phyloP scores from a whole-genome alignment of 345 rosid genomes.

The Rhodamnia rubescens region DNA sequence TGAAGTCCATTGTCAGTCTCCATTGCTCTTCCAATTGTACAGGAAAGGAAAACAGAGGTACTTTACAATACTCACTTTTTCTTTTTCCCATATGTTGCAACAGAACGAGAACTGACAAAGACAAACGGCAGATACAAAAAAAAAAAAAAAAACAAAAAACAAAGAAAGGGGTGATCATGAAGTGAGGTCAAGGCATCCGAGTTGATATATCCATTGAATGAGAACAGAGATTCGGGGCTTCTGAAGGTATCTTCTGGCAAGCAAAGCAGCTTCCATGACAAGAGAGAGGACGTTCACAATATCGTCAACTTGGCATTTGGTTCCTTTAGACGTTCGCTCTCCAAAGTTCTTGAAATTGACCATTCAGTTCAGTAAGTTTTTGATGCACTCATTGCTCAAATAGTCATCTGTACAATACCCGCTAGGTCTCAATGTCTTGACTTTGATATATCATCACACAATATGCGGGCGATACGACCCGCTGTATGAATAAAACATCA shows the following conservation, averaged over 20 bases:
- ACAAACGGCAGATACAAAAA: too few relatives aligned
- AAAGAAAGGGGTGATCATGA: neutral
- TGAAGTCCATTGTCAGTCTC: neutral
- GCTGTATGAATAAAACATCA: neutral
- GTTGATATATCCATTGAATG: neutral
- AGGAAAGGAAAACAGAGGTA: neutral
- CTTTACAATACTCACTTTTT: too few relatives aligned
- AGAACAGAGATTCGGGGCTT: slow-evolving; percentile 31
- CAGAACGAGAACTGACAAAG: too few relatives aligned
- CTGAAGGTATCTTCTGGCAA: slow-evolving; percentile 66
- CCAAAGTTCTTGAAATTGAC: slow-evolving; percentile 22
- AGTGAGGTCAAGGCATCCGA: neutral
- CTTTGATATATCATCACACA: too few relatives aligned
- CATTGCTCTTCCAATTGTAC: neutral
- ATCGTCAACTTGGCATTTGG: slow-evolving; percentile 28
- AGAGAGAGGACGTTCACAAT: slow-evolving; percentile 6
- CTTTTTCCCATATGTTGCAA: too few relatives aligned
- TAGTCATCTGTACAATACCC: slow-evolving; percentile 45
- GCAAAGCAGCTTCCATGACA: slow-evolving; percentile 77
- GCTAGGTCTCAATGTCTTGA: neutral
- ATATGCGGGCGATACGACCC: neutral
- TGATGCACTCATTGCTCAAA: slow-evolving; percentile 80
- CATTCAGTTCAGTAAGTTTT: slow-evolving; percentile 63
- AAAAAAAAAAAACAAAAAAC: too few relatives aligned
- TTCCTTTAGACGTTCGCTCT: slow-evolving; percentile 45